phyloP scores from a whole-genome alignment of 2,329 filamentous ascomycete species.

The Neoscytalidium dimidiatum region DNA sequence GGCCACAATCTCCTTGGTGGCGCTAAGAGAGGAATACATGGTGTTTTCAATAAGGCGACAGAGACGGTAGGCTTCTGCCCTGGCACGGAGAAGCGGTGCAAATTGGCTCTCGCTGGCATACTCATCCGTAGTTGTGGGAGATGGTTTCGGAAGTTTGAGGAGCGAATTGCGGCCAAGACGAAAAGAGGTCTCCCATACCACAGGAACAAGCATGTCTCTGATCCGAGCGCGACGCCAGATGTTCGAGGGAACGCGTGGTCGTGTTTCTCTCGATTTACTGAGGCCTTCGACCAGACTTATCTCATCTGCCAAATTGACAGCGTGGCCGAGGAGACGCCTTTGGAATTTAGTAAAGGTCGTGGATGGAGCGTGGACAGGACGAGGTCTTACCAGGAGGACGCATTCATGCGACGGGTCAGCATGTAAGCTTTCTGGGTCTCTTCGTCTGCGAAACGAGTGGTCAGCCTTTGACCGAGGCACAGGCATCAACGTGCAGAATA shows the following conservation, averaged over 20 bases:
- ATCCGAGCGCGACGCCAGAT: neutral
- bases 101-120: neutral
- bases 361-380: neutral
- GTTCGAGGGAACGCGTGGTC: neutral
- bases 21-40: neutral
- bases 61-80: neutral
- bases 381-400: neutral
- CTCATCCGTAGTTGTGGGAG: neutral
- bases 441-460: neutral
- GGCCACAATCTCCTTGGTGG: neutral
- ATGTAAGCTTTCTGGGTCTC: neutral
- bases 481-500: neutral
- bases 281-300: constrained; percentile 1
- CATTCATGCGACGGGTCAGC: neutral
- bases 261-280: neutral
- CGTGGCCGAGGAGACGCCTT: neutral
- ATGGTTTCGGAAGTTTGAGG: neutral
- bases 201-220: neutral
- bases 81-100: neutral
- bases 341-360: neutral
- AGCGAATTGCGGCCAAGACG: neutral
- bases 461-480: no score
- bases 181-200: neutral
- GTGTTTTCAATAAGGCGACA: neutral
- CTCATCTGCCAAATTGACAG: neutral